These are phyloP conservation scores for Aureobasidium sp. DNA, from an alignment of 2,329 filamentous ascomycete genomes.

Conservation along the genomic window DNA sequence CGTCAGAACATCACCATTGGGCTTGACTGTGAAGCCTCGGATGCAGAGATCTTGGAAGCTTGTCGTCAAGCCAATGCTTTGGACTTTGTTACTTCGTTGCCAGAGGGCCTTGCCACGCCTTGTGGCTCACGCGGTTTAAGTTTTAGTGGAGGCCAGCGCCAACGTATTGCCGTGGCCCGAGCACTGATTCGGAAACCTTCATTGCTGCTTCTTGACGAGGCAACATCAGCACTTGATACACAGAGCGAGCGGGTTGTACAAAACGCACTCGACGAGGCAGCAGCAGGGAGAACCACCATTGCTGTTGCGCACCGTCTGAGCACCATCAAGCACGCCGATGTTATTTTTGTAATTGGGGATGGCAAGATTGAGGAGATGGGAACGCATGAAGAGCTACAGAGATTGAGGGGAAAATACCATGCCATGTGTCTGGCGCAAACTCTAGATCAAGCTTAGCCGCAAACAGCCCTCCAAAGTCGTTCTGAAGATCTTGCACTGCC, in stretches of 20 bases:
- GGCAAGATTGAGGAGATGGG: slow-evolving; percentile 32
- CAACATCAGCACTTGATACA: slow-evolving; percentile 53
- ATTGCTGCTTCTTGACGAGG: slow-evolving; percentile 50
- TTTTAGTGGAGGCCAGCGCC: slow-evolving; percentile 47
- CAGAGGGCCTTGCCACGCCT: slow-evolving; percentile 42
- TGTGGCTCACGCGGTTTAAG: slow-evolving; percentile 41
- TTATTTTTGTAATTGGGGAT: slow-evolving; percentile 33
- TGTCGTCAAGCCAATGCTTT: slow-evolving; percentile 45
- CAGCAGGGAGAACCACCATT: slow-evolving; percentile 33
- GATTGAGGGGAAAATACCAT: slow-evolving; percentile 32
- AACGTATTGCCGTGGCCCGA: slow-evolving; percentile 47
- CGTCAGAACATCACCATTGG: slow-evolving; percentile 48
- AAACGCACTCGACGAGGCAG: slow-evolving; percentile 52
- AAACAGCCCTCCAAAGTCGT: too few relatives aligned
- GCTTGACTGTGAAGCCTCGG: slow-evolving; percentile 28
- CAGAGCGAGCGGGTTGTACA: slow-evolving; percentile 60
- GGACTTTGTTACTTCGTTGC: slow-evolving; percentile 44
- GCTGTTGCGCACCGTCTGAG: slow-evolving; percentile 34
- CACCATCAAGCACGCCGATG: slow-evolving; percentile 30
- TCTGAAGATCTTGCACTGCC: not conserved
- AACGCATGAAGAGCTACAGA: slow-evolving; percentile 32
- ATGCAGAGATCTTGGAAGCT: slow-evolving; percentile 37
- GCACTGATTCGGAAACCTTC: slow-evolving; percentile 45
- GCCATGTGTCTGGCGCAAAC: slow-evolving; percentile 37
- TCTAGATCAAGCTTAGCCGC: slow-evolving; percentile 25